These are phyloP conservation scores for Henckelia pumila DNA, from an alignment of 257 asterid genomes.

Conservation along the genomic window DNA sequence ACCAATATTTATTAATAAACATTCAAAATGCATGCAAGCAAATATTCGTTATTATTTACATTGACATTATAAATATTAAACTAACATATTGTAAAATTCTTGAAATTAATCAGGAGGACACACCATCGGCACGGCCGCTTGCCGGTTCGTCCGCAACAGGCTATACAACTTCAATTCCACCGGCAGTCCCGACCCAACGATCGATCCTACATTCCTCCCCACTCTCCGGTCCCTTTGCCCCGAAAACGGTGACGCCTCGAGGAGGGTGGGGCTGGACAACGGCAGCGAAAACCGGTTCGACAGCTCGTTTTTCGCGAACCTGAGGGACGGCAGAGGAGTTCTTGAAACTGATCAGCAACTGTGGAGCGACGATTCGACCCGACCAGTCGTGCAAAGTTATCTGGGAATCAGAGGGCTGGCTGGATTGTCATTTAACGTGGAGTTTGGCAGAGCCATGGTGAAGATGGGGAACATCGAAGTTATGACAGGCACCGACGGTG, in stretches of 20 bases:
- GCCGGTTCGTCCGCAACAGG: constrained; percentile 69
- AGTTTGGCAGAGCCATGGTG: constrained; percentile 77
- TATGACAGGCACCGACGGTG: constrained; percentile 58
- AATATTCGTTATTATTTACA: too few relatives aligned
- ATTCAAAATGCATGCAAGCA: too few relatives aligned
- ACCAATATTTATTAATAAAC: too few relatives aligned
- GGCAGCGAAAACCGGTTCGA: constrained; percentile 65
- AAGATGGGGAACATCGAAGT: constrained; percentile 79
- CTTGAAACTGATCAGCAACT: constrained; percentile 76
- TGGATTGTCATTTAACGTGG: constrained; percentile 53
- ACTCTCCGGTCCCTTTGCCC: constrained; percentile 71
- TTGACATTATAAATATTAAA: too few relatives aligned
- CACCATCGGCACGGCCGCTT: constrained; percentile 78
- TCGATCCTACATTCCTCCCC: too few relatives aligned
- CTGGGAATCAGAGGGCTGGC: constrained; percentile 59
- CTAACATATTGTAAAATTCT: too few relatives aligned
- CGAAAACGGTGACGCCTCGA: constrained; percentile 43
- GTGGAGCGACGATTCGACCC: constrained; percentile 58
- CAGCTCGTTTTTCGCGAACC: constrained; percentile 48
- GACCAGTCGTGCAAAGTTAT: constrained; percentile 47
- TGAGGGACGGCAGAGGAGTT: constrained; percentile 61
- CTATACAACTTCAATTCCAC: constrained; percentile 57
- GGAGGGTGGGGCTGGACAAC: constrained; percentile 57
- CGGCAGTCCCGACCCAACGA: too few relatives aligned
- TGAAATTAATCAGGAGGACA: constrained; percentile 59